These are phyloP conservation scores for Colletotrichum tropicale DNA, from an alignment of 2,329 filamentous ascomycete genomes.

Conservation along the genomic window DNA sequence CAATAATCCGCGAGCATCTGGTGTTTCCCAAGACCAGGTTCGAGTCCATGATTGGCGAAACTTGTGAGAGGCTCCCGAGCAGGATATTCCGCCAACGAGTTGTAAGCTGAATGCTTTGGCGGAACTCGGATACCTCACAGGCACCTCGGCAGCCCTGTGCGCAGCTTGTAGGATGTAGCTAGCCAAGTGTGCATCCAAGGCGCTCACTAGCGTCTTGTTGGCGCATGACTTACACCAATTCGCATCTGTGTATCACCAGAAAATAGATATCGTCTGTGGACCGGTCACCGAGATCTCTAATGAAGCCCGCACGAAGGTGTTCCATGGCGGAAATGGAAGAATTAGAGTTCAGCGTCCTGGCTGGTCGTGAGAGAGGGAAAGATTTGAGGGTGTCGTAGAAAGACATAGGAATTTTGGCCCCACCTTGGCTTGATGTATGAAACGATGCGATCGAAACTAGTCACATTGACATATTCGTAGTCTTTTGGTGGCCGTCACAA, in stretches of 20 bases:
- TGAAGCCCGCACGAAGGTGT: neutral
- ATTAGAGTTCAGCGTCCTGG: neutral
- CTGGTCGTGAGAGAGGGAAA: neutral
- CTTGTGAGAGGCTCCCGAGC: neutral
- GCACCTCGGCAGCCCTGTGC: neutral
- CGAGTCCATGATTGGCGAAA: neutral
- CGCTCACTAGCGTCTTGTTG: neutral
- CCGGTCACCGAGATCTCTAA: neutral
- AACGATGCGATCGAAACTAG: neutral
- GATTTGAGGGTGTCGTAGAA: neutral
- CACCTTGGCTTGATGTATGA: neutral
- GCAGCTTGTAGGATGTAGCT: neutral
- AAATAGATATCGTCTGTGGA: neutral
- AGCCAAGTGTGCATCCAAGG: slow-evolving; percentile 1
- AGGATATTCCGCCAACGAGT: neutral
- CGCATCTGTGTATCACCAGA: neutral
- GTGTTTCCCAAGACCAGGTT: neutral
- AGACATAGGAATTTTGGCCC: neutral
- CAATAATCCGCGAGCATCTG: neutral
- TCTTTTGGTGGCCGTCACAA: neutral
- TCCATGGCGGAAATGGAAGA: neutral
- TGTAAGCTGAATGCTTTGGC: neutral
- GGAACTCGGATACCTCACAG: neutral
- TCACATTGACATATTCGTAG: neutral
- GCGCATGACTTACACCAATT: neutral